Evolutionary conservation across 164 flowering plant species (phyloP), one percentile per base, ranked within the genome.

Genomic region (Macadamia tetraphylla): DNA sequence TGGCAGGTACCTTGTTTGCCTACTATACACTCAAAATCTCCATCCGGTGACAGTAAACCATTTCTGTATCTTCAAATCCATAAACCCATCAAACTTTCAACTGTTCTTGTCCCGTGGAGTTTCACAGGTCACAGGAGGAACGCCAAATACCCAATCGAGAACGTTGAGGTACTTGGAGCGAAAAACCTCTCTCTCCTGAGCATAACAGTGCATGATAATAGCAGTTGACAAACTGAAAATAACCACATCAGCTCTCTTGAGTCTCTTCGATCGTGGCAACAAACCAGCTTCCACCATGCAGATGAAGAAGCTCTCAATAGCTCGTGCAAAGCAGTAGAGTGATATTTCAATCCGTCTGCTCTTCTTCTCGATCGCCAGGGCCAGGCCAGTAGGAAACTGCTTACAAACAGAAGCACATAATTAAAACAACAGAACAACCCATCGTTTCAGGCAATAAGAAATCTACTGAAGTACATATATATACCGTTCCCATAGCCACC

Each of bases 121-220:
- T 53, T 85, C 85, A 60, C 77, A 75, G 1, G 84, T 85, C 0
- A 91, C 80, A 51, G 87, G 85, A 69, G 97, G 99, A 64, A 92
- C 91, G 11, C 97, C 97, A 67, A 94, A 94, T n/a, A 94, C 97
- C 99, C 99, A 94, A 70, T 94, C 99, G 11, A 94, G 97, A 69
- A 94, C 99, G 58, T 94, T 94, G 62, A 92, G 76, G 73, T 94
- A 94, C 77, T 94, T 92, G 18, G 99, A 94, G 46, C 94, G 84
- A 60, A 94, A 94, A 29, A 94, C 99, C 46, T 94, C 99, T 70
- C 99, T 82, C 72, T 94, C 97, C 74, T 80, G 85, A 23, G 94
- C 91, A 66, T 94, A 94, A 63, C 99, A 94, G 68, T 94, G 97
- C 99, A 94, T 94, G 63, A 94, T 94, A 48, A 94, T 85, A 70